These are phyloP conservation scores for Pythium sukuiense DNA, from an alignment of 352 stramenopile genomes.

Conservation along the genomic window DNA sequence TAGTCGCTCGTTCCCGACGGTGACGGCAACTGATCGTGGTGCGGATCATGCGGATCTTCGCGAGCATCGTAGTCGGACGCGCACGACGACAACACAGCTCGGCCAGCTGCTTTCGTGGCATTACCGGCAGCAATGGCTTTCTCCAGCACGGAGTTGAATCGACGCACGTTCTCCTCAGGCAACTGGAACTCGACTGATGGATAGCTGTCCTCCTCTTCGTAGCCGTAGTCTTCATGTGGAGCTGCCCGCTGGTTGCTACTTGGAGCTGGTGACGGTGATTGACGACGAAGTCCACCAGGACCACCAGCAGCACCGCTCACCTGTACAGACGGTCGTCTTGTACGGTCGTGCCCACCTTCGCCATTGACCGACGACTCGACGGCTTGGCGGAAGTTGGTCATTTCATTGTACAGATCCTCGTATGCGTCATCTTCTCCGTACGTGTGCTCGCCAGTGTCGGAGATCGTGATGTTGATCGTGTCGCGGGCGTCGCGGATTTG, in stretches of 20 bases:
- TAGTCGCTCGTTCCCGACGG: slow-evolving; percentile 28
- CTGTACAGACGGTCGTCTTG: slow-evolving; percentile 8
- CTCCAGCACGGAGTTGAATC: slow-evolving; percentile 57
- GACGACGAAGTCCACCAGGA: slow-evolving; percentile 1
- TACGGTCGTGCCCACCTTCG: neutral
- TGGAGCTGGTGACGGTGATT: neutral
- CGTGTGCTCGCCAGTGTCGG: slow-evolving; percentile 49
- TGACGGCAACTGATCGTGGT: slow-evolving; percentile 20
- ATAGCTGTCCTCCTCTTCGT: slow-evolving; percentile 8
- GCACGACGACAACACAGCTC: slow-evolving; percentile 55
- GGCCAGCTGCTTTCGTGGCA: slow-evolving; percentile 52
- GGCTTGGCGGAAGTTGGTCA: slow-evolving; percentile 53
- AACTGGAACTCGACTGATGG: slow-evolving; percentile 20
- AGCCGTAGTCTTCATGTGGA: neutral
- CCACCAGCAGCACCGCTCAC: neutral
- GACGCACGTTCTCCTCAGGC: slow-evolving; percentile 23
- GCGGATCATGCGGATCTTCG: slow-evolving; percentile 10
- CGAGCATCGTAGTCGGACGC: slow-evolving; percentile 34
- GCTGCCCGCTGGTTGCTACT: neutral
- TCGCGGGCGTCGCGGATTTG: slow-evolving; percentile 66
- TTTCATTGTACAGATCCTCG: slow-evolving; percentile 56
- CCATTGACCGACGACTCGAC: slow-evolving; percentile 25
- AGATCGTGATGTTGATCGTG: slow-evolving; percentile 69
- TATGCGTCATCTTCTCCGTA: slow-evolving; percentile 40
- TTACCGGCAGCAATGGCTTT: slow-evolving; percentile 67